Evolutionary conservation across 495 filamentous ascomycete genomes (phyloP).

Genomic region (Podospora anserina): DNA sequence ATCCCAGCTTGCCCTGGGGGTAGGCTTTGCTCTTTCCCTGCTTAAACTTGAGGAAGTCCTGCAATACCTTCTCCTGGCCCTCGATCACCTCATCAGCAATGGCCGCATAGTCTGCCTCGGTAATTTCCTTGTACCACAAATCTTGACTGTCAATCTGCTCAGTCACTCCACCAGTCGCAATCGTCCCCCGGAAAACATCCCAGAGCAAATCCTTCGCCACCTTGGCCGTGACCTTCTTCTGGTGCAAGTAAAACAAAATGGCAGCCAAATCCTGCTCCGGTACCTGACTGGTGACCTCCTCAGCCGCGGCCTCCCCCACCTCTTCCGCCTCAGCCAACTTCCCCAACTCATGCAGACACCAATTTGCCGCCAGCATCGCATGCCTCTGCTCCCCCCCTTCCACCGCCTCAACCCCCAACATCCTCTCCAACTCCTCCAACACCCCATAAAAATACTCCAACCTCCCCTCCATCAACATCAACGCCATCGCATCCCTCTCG

Average conservation of each 20-base stretch:
- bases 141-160: conserved; percentile 63
- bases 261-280: conserved; percentile 59
- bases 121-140: conserved; percentile 63
- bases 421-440: conserved; percentile 50
- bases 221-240: conserved; percentile 66
- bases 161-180: conserved; percentile 45
- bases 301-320: conserved; percentile 25
- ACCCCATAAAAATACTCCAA: conserved; percentile 81
- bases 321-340: conserved; percentile 53
- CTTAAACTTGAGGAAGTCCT: conserved; percentile 65
- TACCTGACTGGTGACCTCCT: conserved; percentile 47
- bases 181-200: conserved; percentile 47
- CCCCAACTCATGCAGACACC: conserved; percentile 87
- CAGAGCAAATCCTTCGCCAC: conserved; percentile 73
- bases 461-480: conserved; percentile 73
- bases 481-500: conserved; percentile 81
- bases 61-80: conserved; percentile 58
- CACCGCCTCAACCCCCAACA: conserved; percentile 37
- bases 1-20: conserved; percentile 70
- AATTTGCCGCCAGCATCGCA: conserved; percentile 53
- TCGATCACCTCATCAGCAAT: conserved; percentile 52
- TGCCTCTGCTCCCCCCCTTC: conserved; percentile 18
- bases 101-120: conserved; percentile 55
- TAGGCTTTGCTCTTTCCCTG: conserved; percentile 38
- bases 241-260: conserved; percentile 62